phyloP scores from a whole-genome alignment of 2,329 filamentous ascomycete genomes.

The Cladosporium velox region DNA sequence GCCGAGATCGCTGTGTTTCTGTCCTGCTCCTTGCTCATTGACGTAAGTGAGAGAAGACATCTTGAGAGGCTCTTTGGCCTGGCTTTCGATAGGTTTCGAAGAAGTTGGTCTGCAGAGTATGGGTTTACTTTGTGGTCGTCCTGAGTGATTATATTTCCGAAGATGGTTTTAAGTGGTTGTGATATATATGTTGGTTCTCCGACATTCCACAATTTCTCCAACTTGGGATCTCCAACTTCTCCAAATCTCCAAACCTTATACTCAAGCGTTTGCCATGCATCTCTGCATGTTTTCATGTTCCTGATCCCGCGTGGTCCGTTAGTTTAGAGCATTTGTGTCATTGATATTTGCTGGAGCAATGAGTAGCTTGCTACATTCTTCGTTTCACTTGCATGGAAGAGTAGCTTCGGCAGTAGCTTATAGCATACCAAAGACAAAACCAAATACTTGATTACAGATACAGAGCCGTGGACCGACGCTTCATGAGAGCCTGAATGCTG shows the following conservation, averaged over 20 bases:
- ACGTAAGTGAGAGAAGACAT: slow-evolving; percentile 19
- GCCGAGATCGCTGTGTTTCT: slow-evolving; percentile 12
- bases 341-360: not conserved
- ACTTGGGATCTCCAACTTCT: not conserved
- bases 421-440: not conserved
- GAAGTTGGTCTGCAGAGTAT: not conserved
- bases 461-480: not conserved
- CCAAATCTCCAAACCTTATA: not conserved
- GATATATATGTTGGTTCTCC: not conserved
- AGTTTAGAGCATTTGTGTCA: not conserved
- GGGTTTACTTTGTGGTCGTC: not conserved
- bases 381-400: not conserved
- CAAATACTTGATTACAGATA: not conserved
- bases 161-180: not conserved
- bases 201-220: not conserved
- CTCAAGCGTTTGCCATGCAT: not conserved
- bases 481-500: not conserved
- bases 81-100: not conserved
- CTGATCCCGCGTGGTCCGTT: not conserved
- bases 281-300: not conserved
- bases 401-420: not conserved
- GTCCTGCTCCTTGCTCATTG: slow-evolving; percentile 17
- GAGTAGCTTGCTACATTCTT: not conserved
- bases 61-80: not conserved
- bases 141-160: not conserved